These are phyloP conservation scores for Candida lessepsii DNA, from an alignment of 805 yeast genomes.

Conservation along the genomic window DNA sequence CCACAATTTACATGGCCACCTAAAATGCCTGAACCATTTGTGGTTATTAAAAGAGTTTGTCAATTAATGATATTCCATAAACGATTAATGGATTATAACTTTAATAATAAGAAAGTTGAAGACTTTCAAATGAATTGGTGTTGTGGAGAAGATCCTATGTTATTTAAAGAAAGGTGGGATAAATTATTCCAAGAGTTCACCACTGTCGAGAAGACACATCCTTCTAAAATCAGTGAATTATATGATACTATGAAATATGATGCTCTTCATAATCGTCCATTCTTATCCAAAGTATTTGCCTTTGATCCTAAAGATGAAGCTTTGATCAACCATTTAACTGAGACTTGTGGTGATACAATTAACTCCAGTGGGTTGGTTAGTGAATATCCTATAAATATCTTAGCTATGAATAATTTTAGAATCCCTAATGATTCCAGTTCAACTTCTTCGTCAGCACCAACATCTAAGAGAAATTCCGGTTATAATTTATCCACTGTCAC, in stretches of 20 bases:
- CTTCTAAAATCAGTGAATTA: constrained; percentile 92
- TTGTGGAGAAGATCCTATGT: constrained; percentile 88
- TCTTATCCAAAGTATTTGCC: constrained; percentile 77
- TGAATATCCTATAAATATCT: constrained; percentile 68
- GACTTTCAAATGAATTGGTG: constrained; percentile 85
- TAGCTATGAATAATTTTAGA: constrained; percentile 75
- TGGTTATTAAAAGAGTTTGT: constrained; percentile 89
- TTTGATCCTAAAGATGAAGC: constrained; percentile 49
- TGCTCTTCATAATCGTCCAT: constrained; percentile 91
- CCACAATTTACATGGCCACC: constrained; percentile 99
- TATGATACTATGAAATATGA: constrained; percentile 99
- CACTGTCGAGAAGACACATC: constrained; percentile 93
- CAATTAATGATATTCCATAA: constrained; percentile 93
- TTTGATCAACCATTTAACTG: constrained; percentile 34
- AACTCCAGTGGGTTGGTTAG: constrained; percentile 58
- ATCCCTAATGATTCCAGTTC: constrained; percentile 41
- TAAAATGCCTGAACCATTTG: constrained; percentile 95
- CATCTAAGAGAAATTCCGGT: constrained; percentile 22
- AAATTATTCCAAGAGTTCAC: constrained; percentile 89
- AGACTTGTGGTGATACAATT: constrained; percentile 41
- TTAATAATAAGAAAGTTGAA: constrained; percentile 61
- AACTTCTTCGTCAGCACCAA: constrained; percentile 17
- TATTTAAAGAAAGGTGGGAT: constrained; percentile 96
- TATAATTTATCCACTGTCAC: constrained; percentile 21
- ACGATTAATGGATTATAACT: constrained; percentile 78